These are phyloP conservation scores for Aspergillus affinis DNA, from an alignment of 495 filamentous ascomycete genomes.

Conservation along the genomic window DNA sequence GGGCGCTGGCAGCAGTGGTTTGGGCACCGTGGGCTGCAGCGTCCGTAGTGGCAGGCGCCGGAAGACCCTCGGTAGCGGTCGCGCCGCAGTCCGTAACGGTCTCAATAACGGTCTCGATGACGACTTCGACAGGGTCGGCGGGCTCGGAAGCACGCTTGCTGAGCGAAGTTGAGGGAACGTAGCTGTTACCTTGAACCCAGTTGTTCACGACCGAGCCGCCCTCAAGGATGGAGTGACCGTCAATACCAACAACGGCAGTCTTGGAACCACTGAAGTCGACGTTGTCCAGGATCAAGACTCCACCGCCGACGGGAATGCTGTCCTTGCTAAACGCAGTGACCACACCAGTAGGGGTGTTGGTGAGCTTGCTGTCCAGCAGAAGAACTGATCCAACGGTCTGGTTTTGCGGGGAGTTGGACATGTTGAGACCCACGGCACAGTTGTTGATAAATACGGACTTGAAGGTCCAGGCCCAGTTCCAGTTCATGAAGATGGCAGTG, in stretches of 20 bases:
- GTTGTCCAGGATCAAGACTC: slow-evolving; percentile 82
- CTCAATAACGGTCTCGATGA: not conserved
- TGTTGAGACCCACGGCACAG: slow-evolving; percentile 77
- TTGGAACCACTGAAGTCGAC: slow-evolving; percentile 67
- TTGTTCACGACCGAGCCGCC: slow-evolving; percentile 70
- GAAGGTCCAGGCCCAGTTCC: slow-evolving; percentile 91
- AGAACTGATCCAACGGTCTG: slow-evolving; percentile 80
- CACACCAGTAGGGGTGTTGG: slow-evolving; percentile 70
- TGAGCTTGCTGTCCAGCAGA: slow-evolving; percentile 76
- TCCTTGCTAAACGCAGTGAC: slow-evolving; percentile 65
- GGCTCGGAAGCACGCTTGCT: slow-evolving; percentile 27
- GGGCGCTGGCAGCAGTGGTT: not conserved
- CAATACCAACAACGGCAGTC: slow-evolving; percentile 51
- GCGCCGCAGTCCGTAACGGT: slow-evolving; percentile 2
- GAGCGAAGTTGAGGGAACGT: slow-evolving; percentile 41
- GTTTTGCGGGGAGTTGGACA: slow-evolving; percentile 61
- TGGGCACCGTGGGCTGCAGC: slow-evolving; percentile 1
- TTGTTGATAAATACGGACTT: slow-evolving; percentile 80
- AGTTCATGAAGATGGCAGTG: slow-evolving; percentile 89
- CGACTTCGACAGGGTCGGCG: slow-evolving; percentile 14
- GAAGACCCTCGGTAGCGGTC: slow-evolving; percentile 2
- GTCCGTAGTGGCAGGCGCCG: not conserved
- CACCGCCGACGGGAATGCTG: slow-evolving; percentile 64
- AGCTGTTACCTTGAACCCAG: slow-evolving; percentile 74
- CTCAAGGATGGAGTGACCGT: slow-evolving; percentile 59